Base-by-base conservation (phyloP, 73 alveolate genomes). In the Paramecium bursaria region DNA sequence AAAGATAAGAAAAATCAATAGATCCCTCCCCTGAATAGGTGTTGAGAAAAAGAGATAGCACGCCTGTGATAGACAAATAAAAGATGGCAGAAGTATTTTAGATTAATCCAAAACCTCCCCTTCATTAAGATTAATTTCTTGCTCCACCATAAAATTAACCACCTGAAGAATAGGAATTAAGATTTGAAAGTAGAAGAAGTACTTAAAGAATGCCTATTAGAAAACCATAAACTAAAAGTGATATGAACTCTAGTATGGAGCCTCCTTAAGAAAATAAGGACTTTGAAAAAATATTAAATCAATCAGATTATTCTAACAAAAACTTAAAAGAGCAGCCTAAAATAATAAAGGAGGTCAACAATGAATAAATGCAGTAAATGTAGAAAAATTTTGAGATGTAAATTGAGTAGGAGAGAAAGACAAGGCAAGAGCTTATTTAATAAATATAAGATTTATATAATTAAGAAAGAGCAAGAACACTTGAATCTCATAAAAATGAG, bases 41-140 rank as follows among this genome's bases (percentile, higher is more conserved):
- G n/a, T n/a, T n/a, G n/a, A n/a, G n/a, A n/a, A n/a, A n/a, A n/a
- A n/a, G n/a, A n/a, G n/a, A n/a, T n/a, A n/a, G n/a, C n/a, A n/a
- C n/a, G n/a, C n/a, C n/a, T n/a, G n/a, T n/a, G n/a, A n/a, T n/a
- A n/a, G 29, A 54, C 9, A 54, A 54, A 54, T 23, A 54, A 26
- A 54, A 54, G 29, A 54, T 54, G 75, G 75, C 75, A 14, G 75
- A 54, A 26, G 49, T 54, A 1, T 54, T 54, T 23, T 26, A 54
- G 29, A 46, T 54, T n/a, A n/a, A n/a, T 26, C 75, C 75, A 21
- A 54, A 54, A 54, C 23, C 75, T 2, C 23, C 50, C 13, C 25
- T 26, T 10, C 17, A 21, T 26, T 26, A 54, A 11, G 75, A 54
- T 54, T 54, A 26, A 5, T 48, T 48, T 23, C 75, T 48, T 21